A percentile compares a stretch with the other conserved stretches of the same genome.
These are phyloP conservation scores for Neoarthrinium moseri DNA, from an alignment of 2,329 filamentous ascomycete genomes.

Conservation along the genomic window DNA sequence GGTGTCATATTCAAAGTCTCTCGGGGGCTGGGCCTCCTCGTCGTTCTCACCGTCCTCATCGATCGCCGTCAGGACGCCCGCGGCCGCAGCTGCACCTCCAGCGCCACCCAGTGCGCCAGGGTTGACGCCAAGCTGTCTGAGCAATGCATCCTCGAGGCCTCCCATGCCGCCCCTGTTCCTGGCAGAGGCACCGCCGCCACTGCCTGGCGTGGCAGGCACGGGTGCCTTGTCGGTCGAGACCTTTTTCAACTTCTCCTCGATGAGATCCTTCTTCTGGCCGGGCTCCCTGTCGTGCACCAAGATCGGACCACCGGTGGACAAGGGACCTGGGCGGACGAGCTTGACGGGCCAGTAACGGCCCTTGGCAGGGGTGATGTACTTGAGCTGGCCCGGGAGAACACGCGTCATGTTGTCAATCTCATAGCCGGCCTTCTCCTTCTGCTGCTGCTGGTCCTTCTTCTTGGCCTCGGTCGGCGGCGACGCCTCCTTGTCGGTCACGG, in stretches of 20 bases:
- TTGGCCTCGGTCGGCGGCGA: slow-evolving; percentile 59
- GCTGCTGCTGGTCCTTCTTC: slow-evolving; percentile 92
- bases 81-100: slow-evolving; percentile 67
- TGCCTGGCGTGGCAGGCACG: slow-evolving; percentile 43
- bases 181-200: slow-evolving; percentile 15
- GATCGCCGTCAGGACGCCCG: slow-evolving; percentile 79
- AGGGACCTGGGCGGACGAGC: slow-evolving; percentile 34
- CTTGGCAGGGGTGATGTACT: slow-evolving; percentile 90
- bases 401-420: slow-evolving; percentile 97
- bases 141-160: slow-evolving; percentile 31
- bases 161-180: slow-evolving; percentile 20
- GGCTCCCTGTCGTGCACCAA: slow-evolving; percentile 85
- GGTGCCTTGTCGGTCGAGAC: slow-evolving; percentile 61
- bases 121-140: slow-evolving; percentile 23
- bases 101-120: slow-evolving; percentile 23
- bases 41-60: slow-evolving; percentile 79
- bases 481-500: slow-evolving; percentile 19
- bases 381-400: slow-evolving; percentile 87
- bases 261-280: slow-evolving; percentile 72
- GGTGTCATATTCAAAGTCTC: slow-evolving; percentile 77
- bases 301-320: slow-evolving; percentile 91
- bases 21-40: slow-evolving; percentile 68
- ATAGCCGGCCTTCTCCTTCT: slow-evolving; percentile 96
- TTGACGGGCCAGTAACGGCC: slow-evolving; percentile 90
- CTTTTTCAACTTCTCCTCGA: slow-evolving; percentile 94